A percentile compares a stretch with the other conserved stretches of the same genome.
Evolutionary conservation across 768 basidiomycete genomes (phyloP).

Genomic region (Nevesoporus exiguus): DNA sequence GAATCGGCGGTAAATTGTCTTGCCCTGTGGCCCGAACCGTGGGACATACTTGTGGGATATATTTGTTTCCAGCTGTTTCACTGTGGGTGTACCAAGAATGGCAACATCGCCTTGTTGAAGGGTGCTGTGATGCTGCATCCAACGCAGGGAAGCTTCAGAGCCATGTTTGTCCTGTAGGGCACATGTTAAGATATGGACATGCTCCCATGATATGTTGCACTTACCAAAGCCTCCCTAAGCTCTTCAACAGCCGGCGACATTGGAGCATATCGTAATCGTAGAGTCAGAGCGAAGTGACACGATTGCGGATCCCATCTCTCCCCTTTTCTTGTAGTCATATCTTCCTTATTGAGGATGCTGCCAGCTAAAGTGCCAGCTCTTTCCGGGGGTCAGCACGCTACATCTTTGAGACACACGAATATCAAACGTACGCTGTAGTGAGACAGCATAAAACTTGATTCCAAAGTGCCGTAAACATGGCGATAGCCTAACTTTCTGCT

Average conservation of each 20-base stretch:
- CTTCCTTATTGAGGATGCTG: conserved; percentile 10
- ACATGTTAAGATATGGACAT: neutral
- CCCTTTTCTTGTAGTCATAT: conserved; percentile 7
- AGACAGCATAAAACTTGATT: conserved; percentile 36
- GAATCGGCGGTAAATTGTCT: neutral
- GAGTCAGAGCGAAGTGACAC: neutral
- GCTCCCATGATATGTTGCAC: neutral
- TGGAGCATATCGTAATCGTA: conserved; percentile 11
- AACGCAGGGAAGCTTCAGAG: conserved; percentile 9
- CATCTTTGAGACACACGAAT: neutral
- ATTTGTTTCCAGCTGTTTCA: conserved; percentile 35
- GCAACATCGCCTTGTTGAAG: conserved; percentile 26
- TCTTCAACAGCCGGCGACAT: conserved; percentile 11
- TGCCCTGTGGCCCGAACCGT: neutral
- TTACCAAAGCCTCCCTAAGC: conserved; percentile 13
- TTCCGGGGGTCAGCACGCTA: neutral
- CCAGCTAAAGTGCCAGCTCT: conserved; percentile 17
- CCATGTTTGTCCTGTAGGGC: conserved; percentile 9
- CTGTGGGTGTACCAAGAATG: conserved; percentile 37
- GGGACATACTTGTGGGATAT: conserved; percentile 14
- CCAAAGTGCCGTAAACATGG: conserved; percentile 42
- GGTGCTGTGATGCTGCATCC: conserved; percentile 20
- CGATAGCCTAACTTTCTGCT: conserved; percentile 27
- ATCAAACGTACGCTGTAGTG: conserved; percentile 9
- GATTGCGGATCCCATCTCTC: conserved; percentile 19